phyloP scores from a whole-genome alignment of 1,139 yeast species.

The Yamadazyma trypodendri region DNA sequence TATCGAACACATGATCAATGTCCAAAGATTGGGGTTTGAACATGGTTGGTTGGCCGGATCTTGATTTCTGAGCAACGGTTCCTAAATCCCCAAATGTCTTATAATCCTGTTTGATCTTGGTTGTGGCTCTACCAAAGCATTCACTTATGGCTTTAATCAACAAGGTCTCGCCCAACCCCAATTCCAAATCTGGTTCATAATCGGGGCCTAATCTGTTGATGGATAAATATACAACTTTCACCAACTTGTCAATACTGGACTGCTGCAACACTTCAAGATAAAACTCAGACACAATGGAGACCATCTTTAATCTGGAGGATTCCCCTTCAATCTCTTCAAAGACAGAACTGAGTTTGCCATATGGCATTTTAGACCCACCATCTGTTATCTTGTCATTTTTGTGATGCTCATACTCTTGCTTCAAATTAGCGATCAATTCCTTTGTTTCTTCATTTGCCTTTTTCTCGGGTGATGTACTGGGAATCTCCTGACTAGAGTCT shows the following conservation, averaged over 20 bases:
- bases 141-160: slow-evolving; percentile 86
- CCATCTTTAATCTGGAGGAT: slow-evolving; percentile 78
- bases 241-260: slow-evolving; percentile 55
- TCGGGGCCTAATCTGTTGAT: slow-evolving; percentile 93
- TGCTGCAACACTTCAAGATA: slow-evolving; percentile 60
- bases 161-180: slow-evolving; percentile 89
- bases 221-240: slow-evolving; percentile 75
- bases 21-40: slow-evolving; percentile 84
- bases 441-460: too few species aligned
- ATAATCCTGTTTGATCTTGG: slow-evolving; percentile 72
- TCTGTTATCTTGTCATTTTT: slow-evolving; percentile 12
- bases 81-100: slow-evolving; percentile 89
- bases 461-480: too few species aligned
- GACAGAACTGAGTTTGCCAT: slow-evolving; percentile 61
- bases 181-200: slow-evolving; percentile 82
- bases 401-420: slow-evolving; percentile 21
- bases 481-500: too few species aligned
- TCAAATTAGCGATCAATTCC: slow-evolving; percentile 22
- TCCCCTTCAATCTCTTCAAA: slow-evolving; percentile 78
- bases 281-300: slow-evolving; percentile 69
- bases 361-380: slow-evolving; percentile 42
- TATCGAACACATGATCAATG: slow-evolving; percentile 68
- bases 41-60: slow-evolving; percentile 89
- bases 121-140: slow-evolving; percentile 77
- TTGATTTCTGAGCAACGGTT: slow-evolving; percentile 77